These are phyloP conservation scores for Stephania yunnanensis DNA, from an alignment of 164 flowering plant genomes.

Conservation along the genomic window DNA sequence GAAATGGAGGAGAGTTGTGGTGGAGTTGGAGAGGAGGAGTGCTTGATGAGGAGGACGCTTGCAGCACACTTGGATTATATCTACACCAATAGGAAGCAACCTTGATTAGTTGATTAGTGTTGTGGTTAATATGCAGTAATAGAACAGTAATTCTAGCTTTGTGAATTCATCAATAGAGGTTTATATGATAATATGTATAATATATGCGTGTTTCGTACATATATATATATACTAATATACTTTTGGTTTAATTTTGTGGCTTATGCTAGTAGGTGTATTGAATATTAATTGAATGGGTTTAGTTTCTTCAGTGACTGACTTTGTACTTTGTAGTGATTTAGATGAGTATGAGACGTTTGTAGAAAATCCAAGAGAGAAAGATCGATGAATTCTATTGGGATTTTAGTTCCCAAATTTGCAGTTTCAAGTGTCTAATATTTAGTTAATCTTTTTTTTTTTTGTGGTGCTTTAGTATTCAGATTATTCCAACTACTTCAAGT, in stretches of 20 bases:
- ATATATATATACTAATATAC: background rate
- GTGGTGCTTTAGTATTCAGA: no score
- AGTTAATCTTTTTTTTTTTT: no score
- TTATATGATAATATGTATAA: no score
- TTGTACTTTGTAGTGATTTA: background rate
- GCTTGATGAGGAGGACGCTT: conserved; percentile 37
- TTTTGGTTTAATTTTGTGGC: background rate
- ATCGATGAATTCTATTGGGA: background rate
- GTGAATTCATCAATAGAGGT: no score
- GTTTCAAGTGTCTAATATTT: no score
- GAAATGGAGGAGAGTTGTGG: conserved; percentile 15
- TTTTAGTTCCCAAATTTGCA: background rate
- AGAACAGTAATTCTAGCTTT: background rate
- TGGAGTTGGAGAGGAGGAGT: conserved; percentile 34
- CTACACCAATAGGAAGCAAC: conserved; percentile 28
- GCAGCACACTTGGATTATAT: conserved; percentile 41
- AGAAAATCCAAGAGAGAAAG: background rate
- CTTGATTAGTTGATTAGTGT: conserved; percentile 4
- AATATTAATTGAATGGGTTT: background rate
- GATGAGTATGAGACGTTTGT: background rate
- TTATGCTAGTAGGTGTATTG: background rate
- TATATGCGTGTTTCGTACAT: no score
- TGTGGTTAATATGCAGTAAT: background rate
- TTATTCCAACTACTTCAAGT: no score
- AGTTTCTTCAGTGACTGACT: background rate